Conservation (phyloP, 441 rosid species). For the Pelargonium citronellum region DNA sequence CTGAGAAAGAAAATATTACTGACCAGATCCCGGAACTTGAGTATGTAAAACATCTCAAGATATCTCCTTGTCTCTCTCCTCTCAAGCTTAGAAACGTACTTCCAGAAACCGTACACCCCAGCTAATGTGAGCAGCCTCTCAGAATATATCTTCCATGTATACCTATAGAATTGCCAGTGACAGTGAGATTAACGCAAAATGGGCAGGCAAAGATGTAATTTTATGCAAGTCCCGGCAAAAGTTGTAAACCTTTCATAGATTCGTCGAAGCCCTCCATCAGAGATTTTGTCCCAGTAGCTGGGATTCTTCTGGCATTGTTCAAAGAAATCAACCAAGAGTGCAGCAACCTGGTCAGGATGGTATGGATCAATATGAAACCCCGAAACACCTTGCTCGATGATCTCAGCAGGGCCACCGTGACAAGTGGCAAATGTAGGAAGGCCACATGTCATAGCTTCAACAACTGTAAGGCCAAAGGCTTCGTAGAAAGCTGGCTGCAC, state of each 20-base stretch:
- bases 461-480: constrained; percentile 91
- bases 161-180: constrained; percentile 34
- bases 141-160: constrained; percentile 89
- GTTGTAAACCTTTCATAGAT: constrained; percentile 55
- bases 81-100: constrained; percentile 76
- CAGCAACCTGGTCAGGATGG: constrained; percentile 69
- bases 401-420: constrained; percentile 95
- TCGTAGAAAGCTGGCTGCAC: constrained; percentile 90
- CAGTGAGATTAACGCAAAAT: constrained; percentile 7
- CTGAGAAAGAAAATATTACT: constrained; percentile 8
- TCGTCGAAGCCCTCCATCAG: constrained; percentile 70
- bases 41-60: constrained; percentile 97
- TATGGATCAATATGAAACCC: constrained; percentile 94
- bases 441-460: constrained; percentile 92
- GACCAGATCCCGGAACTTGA: constrained; percentile 82
- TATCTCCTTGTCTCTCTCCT: constrained; percentile 76
- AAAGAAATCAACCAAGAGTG: constrained; percentile 59
- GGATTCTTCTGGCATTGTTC: constrained; percentile 59
- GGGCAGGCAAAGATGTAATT: neutral
- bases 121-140: constrained; percentile 84
- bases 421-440: constrained; percentile 90
- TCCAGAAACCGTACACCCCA: constrained; percentile 92
- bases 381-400: constrained; percentile 65
- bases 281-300: constrained; percentile 60
- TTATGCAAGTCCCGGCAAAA: neutral